Evolutionary conservation across 306 rosid species (phyloP).

Genomic region (Sicyos baderoa): DNA sequence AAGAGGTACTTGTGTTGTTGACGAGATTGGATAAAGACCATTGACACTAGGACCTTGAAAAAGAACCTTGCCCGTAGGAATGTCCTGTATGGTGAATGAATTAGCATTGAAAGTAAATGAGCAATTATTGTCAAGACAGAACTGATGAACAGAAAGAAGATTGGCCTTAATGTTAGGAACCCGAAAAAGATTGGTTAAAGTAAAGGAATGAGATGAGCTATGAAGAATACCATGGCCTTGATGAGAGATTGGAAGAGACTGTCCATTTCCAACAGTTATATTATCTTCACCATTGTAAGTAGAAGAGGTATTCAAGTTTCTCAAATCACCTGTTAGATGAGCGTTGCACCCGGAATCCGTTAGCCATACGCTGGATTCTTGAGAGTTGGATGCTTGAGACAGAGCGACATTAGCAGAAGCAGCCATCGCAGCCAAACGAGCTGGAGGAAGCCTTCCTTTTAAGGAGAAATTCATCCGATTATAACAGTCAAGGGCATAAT

Average conservation of each 20-base stretch:
- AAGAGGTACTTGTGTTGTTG: neutral
- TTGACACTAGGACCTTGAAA: neutral
- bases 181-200: neutral
- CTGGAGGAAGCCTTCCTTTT: no score
- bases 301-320: neutral
- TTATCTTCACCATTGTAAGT: neutral
- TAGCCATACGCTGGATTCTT: no score
- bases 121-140: neutral
- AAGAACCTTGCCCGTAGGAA: fast-evolving
- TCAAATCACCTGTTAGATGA: neutral
- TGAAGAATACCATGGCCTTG: neutral
- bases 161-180: neutral
- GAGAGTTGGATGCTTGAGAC: no score
- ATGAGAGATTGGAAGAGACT: neutral
- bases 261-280: neutral
- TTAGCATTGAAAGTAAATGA: neutral
- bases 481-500: no score
- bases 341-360: neutral
- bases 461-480: no score
- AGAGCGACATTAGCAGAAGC: no score
- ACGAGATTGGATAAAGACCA: neutral
- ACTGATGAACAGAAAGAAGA: neutral
- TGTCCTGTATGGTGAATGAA: neutral
- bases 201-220: neutral
- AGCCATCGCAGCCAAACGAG: no score